Evolutionary conservation across 2,329 filamentous ascomycete genomes (phyloP), one percentile per base, ranked within the genome.

Genomic region (Grosmannia serpens): DNA sequence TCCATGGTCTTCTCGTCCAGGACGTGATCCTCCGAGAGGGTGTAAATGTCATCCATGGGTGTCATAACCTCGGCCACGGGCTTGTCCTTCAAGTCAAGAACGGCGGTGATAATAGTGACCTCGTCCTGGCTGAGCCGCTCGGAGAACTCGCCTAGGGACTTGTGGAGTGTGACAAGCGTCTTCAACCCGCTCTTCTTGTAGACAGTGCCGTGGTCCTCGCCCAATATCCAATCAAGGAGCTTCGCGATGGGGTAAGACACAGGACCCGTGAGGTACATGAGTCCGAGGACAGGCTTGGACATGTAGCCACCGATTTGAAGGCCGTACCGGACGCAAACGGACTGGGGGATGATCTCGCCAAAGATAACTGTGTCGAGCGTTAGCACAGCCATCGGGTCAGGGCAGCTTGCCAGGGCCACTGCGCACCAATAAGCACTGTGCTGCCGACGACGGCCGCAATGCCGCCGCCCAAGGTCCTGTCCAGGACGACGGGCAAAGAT

Each of bases 121-220:
- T 99, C 94, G 68, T 99, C 94, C 65, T 96, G 88, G 71, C 96
- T 97, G 57, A 99, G 77, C 59, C 94, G 87, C 68, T 99, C 91
- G 44, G 87, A 87, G 33, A 88, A 87, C 52, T 89, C 85, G 31
- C 94, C 94, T 17, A 97, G 76, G 2, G 89, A 95, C 72, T 95
- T 91, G 75, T 99, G 94, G 20, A 99, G 78, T 0, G 91, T 96
- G 31, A 99, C 94, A 31, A 99, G 78, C 0, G 94, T 97, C 77
- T 99, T 99, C 65, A 99, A 75, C 0, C 94, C 94, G 61, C 91
- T 91, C 77, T 97, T 99, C 75, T 97, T 97, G 82, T 99, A 99
- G 50, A 92, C 85, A 1, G 91, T 96, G 57, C 92, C 92, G 70
- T 97, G 92, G 67, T 97, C 92, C 72, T 95, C 88, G 61, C 94